Percentiles rank a stretch among this genome's conserved stretches.
phyloP scores from a whole-genome alignment of 345 rosid species.

The Moricandia moricandioides region DNA sequence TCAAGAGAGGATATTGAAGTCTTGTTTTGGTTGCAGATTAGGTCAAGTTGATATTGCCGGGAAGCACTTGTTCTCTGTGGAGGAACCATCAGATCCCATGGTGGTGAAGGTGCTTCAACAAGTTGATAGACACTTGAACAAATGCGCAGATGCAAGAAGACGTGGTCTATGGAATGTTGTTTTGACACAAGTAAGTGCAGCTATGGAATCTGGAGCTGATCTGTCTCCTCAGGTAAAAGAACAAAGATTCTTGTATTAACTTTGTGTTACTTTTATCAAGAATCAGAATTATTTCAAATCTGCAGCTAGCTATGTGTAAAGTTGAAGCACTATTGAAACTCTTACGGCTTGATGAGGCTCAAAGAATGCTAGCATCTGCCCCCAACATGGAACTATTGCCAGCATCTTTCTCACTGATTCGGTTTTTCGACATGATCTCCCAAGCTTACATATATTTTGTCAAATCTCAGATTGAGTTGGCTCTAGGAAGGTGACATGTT shows the following conservation, averaged over 20 bases:
- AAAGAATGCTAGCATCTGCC: slow-evolving; percentile 41
- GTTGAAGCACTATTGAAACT: slow-evolving; percentile 92
- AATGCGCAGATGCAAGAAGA: slow-evolving; percentile 72
- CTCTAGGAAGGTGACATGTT: slow-evolving; percentile 75
- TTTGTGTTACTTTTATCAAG: slow-evolving; percentile 32
- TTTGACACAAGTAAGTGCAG: slow-evolving; percentile 63
- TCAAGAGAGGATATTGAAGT: not conserved
- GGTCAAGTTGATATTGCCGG: slow-evolving; percentile 80
- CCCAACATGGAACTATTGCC: slow-evolving; percentile 50
- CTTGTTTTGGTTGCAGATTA: slow-evolving; percentile 54
- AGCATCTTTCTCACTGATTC: slow-evolving; percentile 44
- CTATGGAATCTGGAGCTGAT: slow-evolving; percentile 85
- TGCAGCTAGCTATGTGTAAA: slow-evolving; percentile 95
- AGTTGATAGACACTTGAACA: slow-evolving; percentile 67
- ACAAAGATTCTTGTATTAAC: not conserved
- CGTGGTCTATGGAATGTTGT: slow-evolving; percentile 70
- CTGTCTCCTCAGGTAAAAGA: slow-evolving; percentile 67
- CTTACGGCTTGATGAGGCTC: slow-evolving; percentile 75
- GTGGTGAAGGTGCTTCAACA: slow-evolving; percentile 61
- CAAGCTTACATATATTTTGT: slow-evolving; percentile 75
- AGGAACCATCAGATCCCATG: slow-evolving; percentile 55
- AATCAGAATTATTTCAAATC: slow-evolving; percentile 24
- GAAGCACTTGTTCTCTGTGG: slow-evolving; percentile 52
- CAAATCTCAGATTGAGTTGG: slow-evolving; percentile 83
- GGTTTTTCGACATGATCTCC: slow-evolving; percentile 71